Evolutionary conservation across 306 rosid species (phyloP).

Genomic region (Citrullus colocynthis): DNA sequence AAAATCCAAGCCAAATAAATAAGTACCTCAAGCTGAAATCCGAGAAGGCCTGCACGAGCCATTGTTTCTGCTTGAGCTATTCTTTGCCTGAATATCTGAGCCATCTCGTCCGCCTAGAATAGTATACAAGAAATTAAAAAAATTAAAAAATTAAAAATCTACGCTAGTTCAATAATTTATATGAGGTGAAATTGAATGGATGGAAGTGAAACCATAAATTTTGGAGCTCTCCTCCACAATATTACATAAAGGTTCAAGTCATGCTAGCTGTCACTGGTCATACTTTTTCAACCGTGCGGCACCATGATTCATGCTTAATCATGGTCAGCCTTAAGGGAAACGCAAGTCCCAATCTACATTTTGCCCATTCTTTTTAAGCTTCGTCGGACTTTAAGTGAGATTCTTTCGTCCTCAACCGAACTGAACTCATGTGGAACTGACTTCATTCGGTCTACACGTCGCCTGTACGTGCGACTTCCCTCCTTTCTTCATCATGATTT

Average conservation of each 20-base stretch:
- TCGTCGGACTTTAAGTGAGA: too few relatives aligned
- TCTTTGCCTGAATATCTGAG: conserved; percentile 90
- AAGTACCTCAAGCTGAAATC: conserved; percentile 85
- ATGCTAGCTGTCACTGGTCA: too few relatives aligned
- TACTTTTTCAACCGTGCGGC: too few relatives aligned
- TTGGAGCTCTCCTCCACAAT: neutral
- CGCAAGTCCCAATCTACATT: too few relatives aligned
- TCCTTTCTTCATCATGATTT: too few relatives aligned
- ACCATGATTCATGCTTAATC: too few relatives aligned
- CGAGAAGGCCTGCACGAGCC: conserved; percentile 94
- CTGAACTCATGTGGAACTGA: too few relatives aligned
- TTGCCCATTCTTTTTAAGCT: too few relatives aligned
- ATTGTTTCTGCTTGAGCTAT: conserved; percentile 98
- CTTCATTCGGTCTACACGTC: too few relatives aligned
- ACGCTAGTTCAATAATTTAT: conserved; percentile 4
- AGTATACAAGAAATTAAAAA: conserved; percentile 10
- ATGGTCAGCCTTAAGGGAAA: too few relatives aligned
- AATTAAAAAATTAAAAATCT: neutral
- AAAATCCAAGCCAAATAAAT: neutral
- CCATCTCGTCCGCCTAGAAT: conserved; percentile 94
- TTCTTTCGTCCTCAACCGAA: too few relatives aligned
- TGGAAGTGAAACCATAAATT: neutral
- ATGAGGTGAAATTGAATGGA: neutral
- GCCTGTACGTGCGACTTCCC: too few relatives aligned
- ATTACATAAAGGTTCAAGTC: neutral